Base-by-base conservation (phyloP, 306 rosid species). In the Cicer cuneatum region DNA sequence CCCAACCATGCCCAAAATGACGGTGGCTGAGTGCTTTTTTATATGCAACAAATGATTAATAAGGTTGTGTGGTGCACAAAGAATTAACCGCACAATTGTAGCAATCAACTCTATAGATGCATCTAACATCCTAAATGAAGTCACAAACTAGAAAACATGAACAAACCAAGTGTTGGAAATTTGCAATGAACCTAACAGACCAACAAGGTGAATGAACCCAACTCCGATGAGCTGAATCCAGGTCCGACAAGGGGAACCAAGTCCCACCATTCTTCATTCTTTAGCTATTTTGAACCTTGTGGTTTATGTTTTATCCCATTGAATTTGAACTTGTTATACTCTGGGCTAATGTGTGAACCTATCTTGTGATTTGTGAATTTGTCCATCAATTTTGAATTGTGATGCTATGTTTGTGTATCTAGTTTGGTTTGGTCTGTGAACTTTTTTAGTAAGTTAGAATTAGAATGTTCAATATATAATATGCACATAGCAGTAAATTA, bases 1-100 rank as follows among this genome's bases (percentile, higher is more conserved):
- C 63, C 29, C 39, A 57, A 11, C 35, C 14, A 24, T 57, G 39
- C 38, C 63, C 37, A 57, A 56, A 56, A 56, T 56, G 53, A n/a
- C 8, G 9, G 19, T 48, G 19, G 19, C 7, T n/a, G 2, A 48
- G 18, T 48, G 53, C 14, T 48, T 48, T 7, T 48, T 48, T 48
- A 47, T 13, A 48, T 48, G 18, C 53, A 48, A 48, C 53, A 48
- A 16, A 5, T 48, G 53, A 13, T 1, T 47, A 13, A 1, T 47
- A 47, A 47, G 52, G n/a, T 6, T 48, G 14, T 53, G 11, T 8
- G 7, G 24, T 15, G 60, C 60, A 18, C 11, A 53, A 16, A 53
- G 8, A 5, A 53, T 53, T 53, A 53, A 54, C 37, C 6, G 8
- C n/a, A 2, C 37, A 3, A 15, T 18, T 8, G 35, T 54, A 48